These are phyloP conservation scores for Copromyces sp. DNA, from an alignment of 495 filamentous ascomycete species.

Conservation along the genomic window DNA sequence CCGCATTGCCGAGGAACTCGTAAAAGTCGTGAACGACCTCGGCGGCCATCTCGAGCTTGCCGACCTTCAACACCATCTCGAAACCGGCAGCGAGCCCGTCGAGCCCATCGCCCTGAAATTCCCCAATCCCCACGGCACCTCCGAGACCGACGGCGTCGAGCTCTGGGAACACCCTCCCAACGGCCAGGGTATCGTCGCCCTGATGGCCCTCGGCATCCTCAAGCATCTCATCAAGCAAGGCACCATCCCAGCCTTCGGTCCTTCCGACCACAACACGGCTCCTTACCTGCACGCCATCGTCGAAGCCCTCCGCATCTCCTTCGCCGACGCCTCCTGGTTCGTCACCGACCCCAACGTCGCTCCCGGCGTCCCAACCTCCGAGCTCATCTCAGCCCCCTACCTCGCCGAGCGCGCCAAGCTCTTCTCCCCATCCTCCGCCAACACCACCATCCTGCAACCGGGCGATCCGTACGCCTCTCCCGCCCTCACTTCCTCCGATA, in stretches of 20 bases:
- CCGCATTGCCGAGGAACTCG: conserved; percentile 62
- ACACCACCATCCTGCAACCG: conserved; percentile 17
- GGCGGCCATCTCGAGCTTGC: conserved; percentile 72
- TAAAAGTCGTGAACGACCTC: conserved; percentile 64
- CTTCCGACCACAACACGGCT: conserved; percentile 59
- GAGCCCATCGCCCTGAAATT: conserved; percentile 75
- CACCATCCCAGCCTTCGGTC: conserved; percentile 57
- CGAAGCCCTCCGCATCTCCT: conserved; percentile 83
- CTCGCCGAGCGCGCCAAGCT: conserved; percentile 30
- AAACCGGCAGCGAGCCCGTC: conserved; percentile 64
- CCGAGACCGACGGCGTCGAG: conserved; percentile 37
- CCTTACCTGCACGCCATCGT: conserved; percentile 81
- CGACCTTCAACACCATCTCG: conserved; percentile 67
- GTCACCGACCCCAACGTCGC: conserved; percentile 69
- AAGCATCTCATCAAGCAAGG: conserved; percentile 67
- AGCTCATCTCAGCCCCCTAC: conserved; percentile 45
- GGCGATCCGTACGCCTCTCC: conserved; percentile 52
- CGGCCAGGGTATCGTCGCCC: conserved; percentile 88
- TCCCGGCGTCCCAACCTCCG: conserved; percentile 49
- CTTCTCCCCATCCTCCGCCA: conserved; percentile 24
- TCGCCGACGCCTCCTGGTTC: conserved; percentile 85
- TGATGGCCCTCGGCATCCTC: conserved; percentile 88
- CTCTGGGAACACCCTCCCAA: conserved; percentile 98
- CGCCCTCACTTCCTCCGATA: conserved; percentile 64
- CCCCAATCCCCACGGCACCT: conserved; percentile 41